Evolutionary conservation across 345 rosid species (phyloP), one percentile per base, ranked within the genome.

Genomic region (Salix exigua): DNA sequence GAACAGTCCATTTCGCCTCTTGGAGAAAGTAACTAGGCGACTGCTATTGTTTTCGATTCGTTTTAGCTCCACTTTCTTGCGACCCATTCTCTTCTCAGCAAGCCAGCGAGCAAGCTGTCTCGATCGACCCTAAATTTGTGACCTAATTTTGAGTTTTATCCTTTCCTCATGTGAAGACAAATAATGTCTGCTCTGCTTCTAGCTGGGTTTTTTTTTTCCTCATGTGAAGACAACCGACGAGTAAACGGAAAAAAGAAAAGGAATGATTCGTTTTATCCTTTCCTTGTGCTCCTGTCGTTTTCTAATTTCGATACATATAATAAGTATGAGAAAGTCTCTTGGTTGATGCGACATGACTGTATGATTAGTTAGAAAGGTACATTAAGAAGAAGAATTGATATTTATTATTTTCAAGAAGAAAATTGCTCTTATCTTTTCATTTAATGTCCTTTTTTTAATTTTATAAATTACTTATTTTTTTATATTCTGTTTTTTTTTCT

Each of bases 1-100:
- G 65, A 89, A 82, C 80, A 91, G 86, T 40, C 97, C 95, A 65
- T 67, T 79, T 10, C 93, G 86, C 31, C 97, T 71, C 80, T 92
- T 92, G 1, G 88, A 87, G 79, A 92, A 92, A 16, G 93, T 85
- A 2, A 89, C 91, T 75, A 89, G 95, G 17, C 95, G 87, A 51
- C 87, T 87, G 75, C 85, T 88, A 66, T 85, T 89, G 67, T 86
- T 81, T 78, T 92, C 92, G 71, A 90, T 92, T 74, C 84, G 88
- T 85, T 89, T 86, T 76, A 92, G 77, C 85, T 77, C 88, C 51
- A 92, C 61, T 87, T 89, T 92, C 79, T 53, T 86, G 67, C 95
- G 80, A 75, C 92, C 77, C 77, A 74, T 74, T 26, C 12, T 28
- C 17, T 16, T 18, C 46, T 35, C 46, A 19, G 11, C 23, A 0